Base-by-base conservation (phyloP, 805 yeast species). In the Gaillardinia entomophila region DNA sequence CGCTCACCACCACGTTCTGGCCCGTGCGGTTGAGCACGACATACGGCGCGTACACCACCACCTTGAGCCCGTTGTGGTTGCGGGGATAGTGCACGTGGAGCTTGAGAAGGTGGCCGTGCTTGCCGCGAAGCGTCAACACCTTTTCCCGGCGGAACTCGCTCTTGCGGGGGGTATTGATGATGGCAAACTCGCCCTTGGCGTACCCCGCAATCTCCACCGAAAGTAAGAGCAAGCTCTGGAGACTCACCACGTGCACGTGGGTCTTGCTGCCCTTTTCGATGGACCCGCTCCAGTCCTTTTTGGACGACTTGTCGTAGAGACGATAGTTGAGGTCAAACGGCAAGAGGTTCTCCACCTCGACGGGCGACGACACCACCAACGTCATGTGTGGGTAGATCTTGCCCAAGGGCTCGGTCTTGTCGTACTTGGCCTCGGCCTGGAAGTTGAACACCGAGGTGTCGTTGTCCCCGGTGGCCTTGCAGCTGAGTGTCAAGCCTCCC, bases 371-470 rank as follows among this genome's bases (percentile, higher is more conserved):
- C 5, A 92, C 60, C 3, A 78, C 71, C 16, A 92, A 60, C 6
- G 67, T 71, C 84, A 90, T 72, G 46, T 85, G 92, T 0, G 98
- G 98, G 48, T 86, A 94, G 1, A 84, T 71, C 36, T 70, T 66
- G 0, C 84, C 72, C 16, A 88, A 60, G 0, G 87, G 88, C 41
- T 85, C 94, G n/a, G 71, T 66, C 12, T 61, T 53, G 41, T 82
- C 77, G 53, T 58, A 82, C 28, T 62, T 56, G 1, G 90, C 87
- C 43, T 75, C 82, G 0, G 82, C 82, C 43, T 83, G 90, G 58
- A 84, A 81, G 46, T 72, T 81, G 52, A 76, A 83, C 1, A 69
- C 54, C 0, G 75, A 64, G 38, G 49, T 60, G 16, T 66, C 75
- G 1, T 54, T 50, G 1, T 49, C 42, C 2, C 51, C 55, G 2